Evolutionary conservation across 2,329 filamentous ascomycete genomes (phyloP), one percentile per base, ranked within the genome.

Genomic region (Cryphonectria japonica): DNA sequence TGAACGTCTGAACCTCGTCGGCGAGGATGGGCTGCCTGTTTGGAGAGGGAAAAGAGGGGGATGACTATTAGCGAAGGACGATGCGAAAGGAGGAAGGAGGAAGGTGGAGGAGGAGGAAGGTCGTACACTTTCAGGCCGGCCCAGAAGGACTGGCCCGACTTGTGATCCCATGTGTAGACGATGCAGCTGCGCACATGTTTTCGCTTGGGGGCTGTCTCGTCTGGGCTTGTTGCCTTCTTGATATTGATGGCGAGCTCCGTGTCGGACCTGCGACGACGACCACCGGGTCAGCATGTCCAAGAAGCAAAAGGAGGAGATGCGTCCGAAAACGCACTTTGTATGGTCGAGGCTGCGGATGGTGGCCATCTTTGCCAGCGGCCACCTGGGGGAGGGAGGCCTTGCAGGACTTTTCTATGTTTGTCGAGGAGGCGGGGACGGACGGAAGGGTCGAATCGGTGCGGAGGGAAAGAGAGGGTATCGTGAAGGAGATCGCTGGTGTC

Each of bases 141-240:
- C 96, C 96, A 99, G 82, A 99, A 99, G 79, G 95, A 93, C 79
- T 90, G 87, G 59, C 95, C 97, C 75, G 92, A 97, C 84, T 97
- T 97, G 85, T 99, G 94, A 83, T 99, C 96, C 96, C 96, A 99
- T 71, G 95, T 98, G 82, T 98, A 98, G 62, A 99, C 95, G 78
- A 99, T 99, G 80, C 94, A 97, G 81, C 93, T 94, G 79, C 96
- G 93, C 71, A 99, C 96, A 92, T 99, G 96, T 84, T 99, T 99
- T 78, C 89, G 87, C 80, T 91, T 91, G 52, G 89, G 89, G 8
- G 89, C 89, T 1, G 89, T 88, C 79, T 92, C 90, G 75, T 92
- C 90, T 77, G 85, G 85, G 77, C 85, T 92, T 67, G 90, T 92
- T 26, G 90, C 90, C 79, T 92, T 92, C 78, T 87, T 86, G 76